A percentile compares a stretch with the other conserved stretches of the same genome.
phyloP scores from a whole-genome alignment of 495 filamentous ascomycete species.

The Hypoxylon perforatum region DNA sequence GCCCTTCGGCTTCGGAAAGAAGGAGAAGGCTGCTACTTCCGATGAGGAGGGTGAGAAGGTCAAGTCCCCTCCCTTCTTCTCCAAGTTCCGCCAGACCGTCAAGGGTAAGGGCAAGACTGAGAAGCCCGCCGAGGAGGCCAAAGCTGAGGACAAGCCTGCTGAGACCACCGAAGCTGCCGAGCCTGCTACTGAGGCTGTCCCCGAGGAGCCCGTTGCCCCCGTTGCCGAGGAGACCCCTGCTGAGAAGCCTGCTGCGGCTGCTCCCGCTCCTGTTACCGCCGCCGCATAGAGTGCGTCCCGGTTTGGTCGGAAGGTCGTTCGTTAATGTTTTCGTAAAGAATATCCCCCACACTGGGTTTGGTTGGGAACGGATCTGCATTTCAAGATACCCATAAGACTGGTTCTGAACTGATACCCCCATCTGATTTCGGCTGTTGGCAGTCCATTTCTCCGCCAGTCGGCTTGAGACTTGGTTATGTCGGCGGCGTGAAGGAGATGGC shows the following conservation, averaged over 20 bases:
- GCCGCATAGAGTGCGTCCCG: conserved; percentile 57
- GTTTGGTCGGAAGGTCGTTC: conserved; percentile 38
- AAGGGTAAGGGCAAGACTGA: conserved; percentile 61
- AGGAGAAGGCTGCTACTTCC: conserved; percentile 60
- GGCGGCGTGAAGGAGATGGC: conserved; percentile 35
- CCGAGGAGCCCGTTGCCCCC: conserved; percentile 51
- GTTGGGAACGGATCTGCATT: conserved; percentile 66
- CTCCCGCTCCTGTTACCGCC: conserved; percentile 56
- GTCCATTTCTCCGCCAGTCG: conserved; percentile 18
- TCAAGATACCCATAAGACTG: conserved; percentile 66
- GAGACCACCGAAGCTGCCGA: conserved; percentile 62
- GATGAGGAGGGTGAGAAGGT: conserved; percentile 66
- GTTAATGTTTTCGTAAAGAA: conserved; percentile 48
- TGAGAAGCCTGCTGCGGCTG: conserved; percentile 49
- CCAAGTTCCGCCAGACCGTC: conserved; percentile 67
- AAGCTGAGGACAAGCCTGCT: conserved; percentile 59
- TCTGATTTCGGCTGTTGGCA: conserved; percentile 43
- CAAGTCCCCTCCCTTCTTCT: conserved; percentile 64
- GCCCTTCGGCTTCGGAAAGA: conserved; percentile 64
- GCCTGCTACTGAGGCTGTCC: conserved; percentile 56
- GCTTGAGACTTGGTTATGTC: conserved; percentile 29
- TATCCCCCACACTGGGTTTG: conserved; percentile 53
- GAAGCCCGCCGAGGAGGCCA: conserved; percentile 59
- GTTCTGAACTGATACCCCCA: conserved; percentile 61
- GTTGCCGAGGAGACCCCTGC: conserved; percentile 49